Base-by-base conservation (phyloP, 169 alveolate species). In the Theileria parva region DNA sequence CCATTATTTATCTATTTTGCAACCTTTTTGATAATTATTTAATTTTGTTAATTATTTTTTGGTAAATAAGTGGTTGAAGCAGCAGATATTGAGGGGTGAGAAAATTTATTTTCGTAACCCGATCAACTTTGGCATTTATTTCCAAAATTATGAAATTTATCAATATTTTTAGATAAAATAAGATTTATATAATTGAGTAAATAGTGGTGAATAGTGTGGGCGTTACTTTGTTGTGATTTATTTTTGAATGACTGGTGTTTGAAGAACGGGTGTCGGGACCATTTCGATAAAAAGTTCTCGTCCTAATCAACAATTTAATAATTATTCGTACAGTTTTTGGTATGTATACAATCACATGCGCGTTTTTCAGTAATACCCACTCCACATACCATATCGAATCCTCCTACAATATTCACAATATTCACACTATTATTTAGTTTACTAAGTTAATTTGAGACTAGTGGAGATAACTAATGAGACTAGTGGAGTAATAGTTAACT, bases 291-390 rank as follows among this genome's bases (percentile, higher is more conserved):
- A 7, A 51, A 2, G 8, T n/a, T n/a, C 34, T 19, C 28, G 11
- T 34, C n/a, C 21, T 70, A 70, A 21, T 70, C 63, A 39, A n/a
- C 6, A 17, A 25, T 15, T 25, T 50, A 15, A 27, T 48, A 17
- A 7, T 69, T 21, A 6, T n/a, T 17, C 21, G 1, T 69, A n/a
- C 48, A 3, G 55, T 1, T 9, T 77, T 63, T 37, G 88, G 84
- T 0, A 76, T 68, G 27, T 68, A 81, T 28, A 75, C 5, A 12
- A 74, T 37, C 1, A 81, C 69, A 28, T 67, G n/a, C 0, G 63
- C 71, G 27, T 66, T 75, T 21, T 81, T 81, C 28, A 81, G 44
- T 3, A 81, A 79, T 61, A 81, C 0, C 88, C 88, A 81, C 60
- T 81, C 85, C 28, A 81, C 59, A 65, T 69, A 81, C 1, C 81